These are phyloP conservation scores for Yarrowia osloensis DNA, from an alignment of 805 yeast genomes.

Conservation along the genomic window DNA sequence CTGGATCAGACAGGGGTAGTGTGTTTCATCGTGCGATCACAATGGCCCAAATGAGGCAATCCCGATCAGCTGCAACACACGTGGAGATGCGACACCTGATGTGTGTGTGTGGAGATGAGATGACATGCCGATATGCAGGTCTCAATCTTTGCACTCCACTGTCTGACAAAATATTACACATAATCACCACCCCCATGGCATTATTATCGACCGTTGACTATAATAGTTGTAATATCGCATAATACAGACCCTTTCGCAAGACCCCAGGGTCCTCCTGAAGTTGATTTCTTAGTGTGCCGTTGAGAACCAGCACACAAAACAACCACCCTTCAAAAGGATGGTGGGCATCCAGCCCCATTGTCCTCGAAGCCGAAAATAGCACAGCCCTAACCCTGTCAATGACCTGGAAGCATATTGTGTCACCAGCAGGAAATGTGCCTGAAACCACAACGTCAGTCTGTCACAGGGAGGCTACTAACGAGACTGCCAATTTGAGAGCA, in stretches of 20 bases:
- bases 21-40: neutral
- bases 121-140: neutral
- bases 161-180: neutral
- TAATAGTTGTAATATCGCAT: neutral
- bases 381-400: neutral
- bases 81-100: neutral
- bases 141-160: neutral
- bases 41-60: neutral
- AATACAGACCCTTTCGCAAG: neutral
- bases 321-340: neutral
- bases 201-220: neutral
- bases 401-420: neutral
- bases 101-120: neutral
- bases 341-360: neutral
- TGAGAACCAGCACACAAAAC: neutral
- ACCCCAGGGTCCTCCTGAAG: neutral
- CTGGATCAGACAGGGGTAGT: neutral
- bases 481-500: no score
- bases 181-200: neutral
- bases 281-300: neutral
- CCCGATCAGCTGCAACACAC: slow-evolving; percentile 5
- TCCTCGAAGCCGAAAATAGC: neutral
- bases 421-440: neutral
- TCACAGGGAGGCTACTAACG: no score
- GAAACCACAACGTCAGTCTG: no score